A percentile compares a stretch with the other conserved stretches of the same genome.
Evolutionary conservation across 768 basidiomycete species (phyloP).

Genomic region (Paxillus involutus): DNA sequence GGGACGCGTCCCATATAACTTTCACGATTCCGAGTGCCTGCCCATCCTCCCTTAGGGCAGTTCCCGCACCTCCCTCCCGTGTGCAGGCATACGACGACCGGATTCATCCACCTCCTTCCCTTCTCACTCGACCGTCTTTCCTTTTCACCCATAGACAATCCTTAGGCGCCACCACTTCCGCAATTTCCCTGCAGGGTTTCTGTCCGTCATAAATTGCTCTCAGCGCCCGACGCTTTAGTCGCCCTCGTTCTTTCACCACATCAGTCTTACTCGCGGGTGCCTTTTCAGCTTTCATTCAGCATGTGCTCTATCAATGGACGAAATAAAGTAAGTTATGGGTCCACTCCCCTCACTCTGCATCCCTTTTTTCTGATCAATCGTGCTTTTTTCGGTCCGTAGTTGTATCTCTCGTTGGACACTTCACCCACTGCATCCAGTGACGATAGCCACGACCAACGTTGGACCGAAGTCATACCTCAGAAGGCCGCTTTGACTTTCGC

Average conservation of each 20-base stretch:
- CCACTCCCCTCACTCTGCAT: neutral
- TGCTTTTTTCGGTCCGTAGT: conserved; percentile 9
- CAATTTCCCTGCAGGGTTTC: neutral
- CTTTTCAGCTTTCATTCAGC: neutral
- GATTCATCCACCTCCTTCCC: conserved; percentile 8
- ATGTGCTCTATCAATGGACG: conserved; percentile 20
- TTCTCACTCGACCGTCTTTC: neutral
- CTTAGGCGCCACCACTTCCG: neutral
- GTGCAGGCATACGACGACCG: conserved; percentile 23
- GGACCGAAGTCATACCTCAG: conserved; percentile 60
- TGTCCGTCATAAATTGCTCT: neutral
- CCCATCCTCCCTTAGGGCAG: conserved; percentile 6
- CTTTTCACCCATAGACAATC: neutral
- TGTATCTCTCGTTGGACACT: conserved; percentile 24
- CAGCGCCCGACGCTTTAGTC: neutral
- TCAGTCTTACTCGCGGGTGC: neutral
- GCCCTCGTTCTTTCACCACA: neutral
- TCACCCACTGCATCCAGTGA: conserved; percentile 8
- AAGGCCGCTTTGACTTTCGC: conserved; percentile 58
- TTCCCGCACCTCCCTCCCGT: conserved; percentile 15
- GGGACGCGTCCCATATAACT: conserved; percentile 21
- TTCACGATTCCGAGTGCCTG: conserved; percentile 3
- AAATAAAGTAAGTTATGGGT: conserved; percentile 19
- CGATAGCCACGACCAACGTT: conserved; percentile 34
- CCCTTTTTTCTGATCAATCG: neutral